phyloP scores from a whole-genome alignment of 2,329 filamentous ascomycete species.

The Sclerotinia minor region DNA sequence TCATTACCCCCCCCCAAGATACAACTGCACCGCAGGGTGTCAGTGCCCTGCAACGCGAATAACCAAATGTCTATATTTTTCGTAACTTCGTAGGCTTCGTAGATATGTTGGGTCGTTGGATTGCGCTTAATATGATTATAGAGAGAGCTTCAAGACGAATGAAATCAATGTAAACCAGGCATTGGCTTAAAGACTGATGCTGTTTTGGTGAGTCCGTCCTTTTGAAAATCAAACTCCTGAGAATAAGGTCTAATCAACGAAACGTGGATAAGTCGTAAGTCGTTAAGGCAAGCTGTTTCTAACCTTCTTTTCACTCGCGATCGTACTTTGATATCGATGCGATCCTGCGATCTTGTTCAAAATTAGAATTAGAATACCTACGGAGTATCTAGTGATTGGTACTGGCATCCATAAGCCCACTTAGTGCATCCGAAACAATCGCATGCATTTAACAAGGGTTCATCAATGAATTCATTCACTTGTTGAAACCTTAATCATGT shows the following conservation, averaged over 20 bases:
- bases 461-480: not conserved
- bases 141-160: conserved; percentile 13
- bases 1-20: conserved; percentile 37
- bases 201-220: not conserved
- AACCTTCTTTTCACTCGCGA: not conserved
- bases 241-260: conserved; percentile 12
- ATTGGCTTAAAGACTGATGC: conserved; percentile 9
- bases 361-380: conserved; percentile 12
- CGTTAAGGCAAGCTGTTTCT: conserved; percentile 11
- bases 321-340: conserved; percentile 7
- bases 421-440: conserved; percentile 20
- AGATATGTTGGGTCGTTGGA: conserved; percentile 3
- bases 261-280: not conserved
- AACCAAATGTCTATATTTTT: not conserved
- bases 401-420: conserved; percentile 22
- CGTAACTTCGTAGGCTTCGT: conserved; percentile 17
- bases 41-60: conserved; percentile 31
- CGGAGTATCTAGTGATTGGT: not conserved
- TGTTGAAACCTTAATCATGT: not conserved
- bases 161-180: conserved; percentile 5
- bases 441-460: conserved; percentile 16
- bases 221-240: not conserved
- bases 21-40: conserved; percentile 34
- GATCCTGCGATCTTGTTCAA: conserved; percentile 15
- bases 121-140: conserved; percentile 5